Conservation (phyloP, 768 basidiomycete species). For the Cyclocybe cylindracea region DNA sequence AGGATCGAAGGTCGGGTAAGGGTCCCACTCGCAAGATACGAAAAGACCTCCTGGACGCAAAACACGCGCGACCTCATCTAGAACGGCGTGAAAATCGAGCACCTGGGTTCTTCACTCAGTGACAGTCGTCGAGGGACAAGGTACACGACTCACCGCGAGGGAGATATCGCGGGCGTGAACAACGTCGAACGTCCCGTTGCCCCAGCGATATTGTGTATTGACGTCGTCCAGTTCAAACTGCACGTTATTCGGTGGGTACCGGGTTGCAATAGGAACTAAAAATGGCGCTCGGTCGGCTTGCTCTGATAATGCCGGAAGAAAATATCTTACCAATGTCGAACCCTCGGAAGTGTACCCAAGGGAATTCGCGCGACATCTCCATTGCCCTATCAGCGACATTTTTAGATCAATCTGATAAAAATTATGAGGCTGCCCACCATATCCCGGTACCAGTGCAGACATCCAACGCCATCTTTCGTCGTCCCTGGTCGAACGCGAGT, state of each 20-base stretch:
- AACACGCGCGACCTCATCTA: constrained; percentile 62
- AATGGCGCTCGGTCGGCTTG: constrained; percentile 13
- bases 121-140: background rate
- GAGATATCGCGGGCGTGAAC: constrained; percentile 64
- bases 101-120: constrained; percentile 39
- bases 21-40: constrained; percentile 60
- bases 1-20: constrained; percentile 31
- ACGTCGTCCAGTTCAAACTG: constrained; percentile 70
- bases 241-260: constrained; percentile 60
- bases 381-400: constrained; percentile 52
- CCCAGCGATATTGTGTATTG: constrained; percentile 51
- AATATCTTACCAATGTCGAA: constrained; percentile 69
- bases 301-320: constrained; percentile 9
- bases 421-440: constrained; percentile 50
- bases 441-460: constrained; percentile 74
- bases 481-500: constrained; percentile 40
- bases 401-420: constrained; percentile 15
- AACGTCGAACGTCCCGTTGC: constrained; percentile 57
- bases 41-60: constrained; percentile 74
- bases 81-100: constrained; percentile 48
- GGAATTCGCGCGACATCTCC: constrained; percentile 72
- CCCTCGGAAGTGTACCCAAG: constrained; percentile 64
- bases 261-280: constrained; percentile 71
- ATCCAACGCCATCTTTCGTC: constrained; percentile 62
- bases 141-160: constrained; percentile 52